Evolutionary conservation across 768 basidiomycete species (phyloP), one percentile per base, ranked within the genome.

Genomic region (Lepiota venenata): DNA sequence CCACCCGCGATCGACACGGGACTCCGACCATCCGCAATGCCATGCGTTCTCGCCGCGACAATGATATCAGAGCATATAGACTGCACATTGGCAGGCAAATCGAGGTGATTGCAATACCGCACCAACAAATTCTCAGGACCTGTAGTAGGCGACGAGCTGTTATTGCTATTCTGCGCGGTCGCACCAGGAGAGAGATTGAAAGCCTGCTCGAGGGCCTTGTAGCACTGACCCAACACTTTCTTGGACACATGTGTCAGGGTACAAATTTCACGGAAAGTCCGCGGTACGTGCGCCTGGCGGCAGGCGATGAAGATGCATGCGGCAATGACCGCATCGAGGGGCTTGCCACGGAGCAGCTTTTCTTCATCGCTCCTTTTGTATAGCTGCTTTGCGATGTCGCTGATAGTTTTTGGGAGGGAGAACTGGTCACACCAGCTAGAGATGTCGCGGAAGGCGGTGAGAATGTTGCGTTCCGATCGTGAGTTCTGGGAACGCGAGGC

Each of bases 1-100:
- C 92, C 93, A 39, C 93, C 92, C n/a, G 96, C 97, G 60, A 99
- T 94, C n/a, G 97, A 97, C 48, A 98, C 91, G 1, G 96, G 96
- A 63, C 87, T 92, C 57, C 97, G 79, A 21, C 97, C 97, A 65
- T 94, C 93, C 32, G 94, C 93, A 57, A 96, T 88, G 40, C 92
- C 91, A 60, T 88, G 80, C 58, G 88, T 80, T 49, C 92, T 82
- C 12, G 91, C 90, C 27, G 83, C 82, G 52, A 87, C 68, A 58
- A 93, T 91, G 66, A 94, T 87, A 58, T 93, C 88, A 16, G 82
- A 76, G 65, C 90, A 91, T 38, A 92, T 90, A 21, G 85, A 79
- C 68, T 95, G 91, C 53, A 96, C 80, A 56, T 83, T 88, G 32
- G 88, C 74, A 1, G 91, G 87, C 32, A 97, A 77, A 61, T 90